These are phyloP conservation scores for Arthromyces matolae DNA, from an alignment of 768 basidiomycete species.

Conservation along the genomic window DNA sequence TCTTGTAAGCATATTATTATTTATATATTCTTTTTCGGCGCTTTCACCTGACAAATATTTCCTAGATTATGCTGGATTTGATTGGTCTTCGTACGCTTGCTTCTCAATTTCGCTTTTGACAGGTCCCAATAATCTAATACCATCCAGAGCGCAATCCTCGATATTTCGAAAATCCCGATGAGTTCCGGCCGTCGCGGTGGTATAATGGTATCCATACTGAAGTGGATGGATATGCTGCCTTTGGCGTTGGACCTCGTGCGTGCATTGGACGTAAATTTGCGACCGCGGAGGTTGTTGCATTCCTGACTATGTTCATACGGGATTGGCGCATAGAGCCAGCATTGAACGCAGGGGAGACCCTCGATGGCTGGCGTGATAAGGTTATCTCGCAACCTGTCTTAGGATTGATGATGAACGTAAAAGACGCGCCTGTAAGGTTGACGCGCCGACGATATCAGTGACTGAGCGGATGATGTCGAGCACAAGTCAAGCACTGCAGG, in stretches of 20 bases:
- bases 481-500: too few relatives aligned
- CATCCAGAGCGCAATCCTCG: slow-evolving; percentile 44
- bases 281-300: slow-evolving; percentile 45
- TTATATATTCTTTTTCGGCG: neutral
- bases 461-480: too few relatives aligned
- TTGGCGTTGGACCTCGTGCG: slow-evolving; percentile 45
- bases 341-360: slow-evolving; percentile 34
- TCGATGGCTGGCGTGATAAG: slow-evolving; percentile 32
- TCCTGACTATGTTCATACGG: slow-evolving; percentile 46
- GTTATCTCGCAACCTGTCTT: slow-evolving; percentile 32
- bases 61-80: slow-evolving; percentile 41
- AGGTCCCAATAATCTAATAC: neutral
- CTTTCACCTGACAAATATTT: neutral
- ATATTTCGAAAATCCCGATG: slow-evolving; percentile 43
- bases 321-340: slow-evolving; percentile 50
- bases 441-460: too few relatives aligned
- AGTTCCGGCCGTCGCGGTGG: slow-evolving; percentile 50
- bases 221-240: slow-evolving; percentile 40
- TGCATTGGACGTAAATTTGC: slow-evolving; percentile 59
- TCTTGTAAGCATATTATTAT: too few relatives aligned
- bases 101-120: too few relatives aligned
- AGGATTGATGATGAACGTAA: slow-evolving; percentile 31
- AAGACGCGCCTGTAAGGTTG: slow-evolving; percentile 29
- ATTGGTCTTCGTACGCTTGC: slow-evolving; percentile 42
- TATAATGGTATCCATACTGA: slow-evolving; percentile 36